These are phyloP conservation scores for Sphagnurus paluster DNA, from an alignment of 1,284 basidiomycete species.

Conservation along the genomic window DNA sequence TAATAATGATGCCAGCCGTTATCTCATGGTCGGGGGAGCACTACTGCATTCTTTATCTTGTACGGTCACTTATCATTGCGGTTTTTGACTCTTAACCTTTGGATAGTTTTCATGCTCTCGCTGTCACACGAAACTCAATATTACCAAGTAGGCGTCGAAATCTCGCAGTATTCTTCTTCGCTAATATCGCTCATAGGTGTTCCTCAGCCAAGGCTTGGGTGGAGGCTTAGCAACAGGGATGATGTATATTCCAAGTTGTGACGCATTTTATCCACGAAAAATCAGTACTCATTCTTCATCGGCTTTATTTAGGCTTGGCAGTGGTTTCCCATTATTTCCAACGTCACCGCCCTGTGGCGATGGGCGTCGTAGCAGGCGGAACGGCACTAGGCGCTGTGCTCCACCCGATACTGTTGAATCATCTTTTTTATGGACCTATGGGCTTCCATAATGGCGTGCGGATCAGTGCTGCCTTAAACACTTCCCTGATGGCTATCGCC, in stretches of 20 bases:
- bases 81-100: conserved; percentile 16
- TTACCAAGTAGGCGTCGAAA: conserved; percentile 36
- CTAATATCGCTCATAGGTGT: conserved; percentile 4
- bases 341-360: conserved; percentile 15
- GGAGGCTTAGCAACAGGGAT: conserved; percentile 11
- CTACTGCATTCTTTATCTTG: conserved; percentile 31
- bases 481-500: conserved; percentile 40
- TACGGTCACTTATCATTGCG: conserved; percentile 14
- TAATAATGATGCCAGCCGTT: conserved; percentile 22
- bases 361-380: conserved; percentile 18
- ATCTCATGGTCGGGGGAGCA: conserved; percentile 31
- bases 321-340: conserved; percentile 21
- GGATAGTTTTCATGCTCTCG: conserved; percentile 39
- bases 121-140: conserved; percentile 35
- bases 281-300: background rate
- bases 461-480: conserved; percentile 40
- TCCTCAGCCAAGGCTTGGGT: conserved; percentile 10
- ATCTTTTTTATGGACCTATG: conserved; percentile 35
- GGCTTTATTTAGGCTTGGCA: conserved; percentile 9
- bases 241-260: conserved; percentile 10
- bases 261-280: background rate
- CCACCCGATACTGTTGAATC: conserved; percentile 51
- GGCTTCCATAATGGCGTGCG: conserved; percentile 45
- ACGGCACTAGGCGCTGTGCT: conserved; percentile 38
- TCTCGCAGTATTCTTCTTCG: background rate